Evolutionary conservation across 495 filamentous ascomycete genomes (phyloP).

Genomic region (Aspergillus heteromorphus): DNA sequence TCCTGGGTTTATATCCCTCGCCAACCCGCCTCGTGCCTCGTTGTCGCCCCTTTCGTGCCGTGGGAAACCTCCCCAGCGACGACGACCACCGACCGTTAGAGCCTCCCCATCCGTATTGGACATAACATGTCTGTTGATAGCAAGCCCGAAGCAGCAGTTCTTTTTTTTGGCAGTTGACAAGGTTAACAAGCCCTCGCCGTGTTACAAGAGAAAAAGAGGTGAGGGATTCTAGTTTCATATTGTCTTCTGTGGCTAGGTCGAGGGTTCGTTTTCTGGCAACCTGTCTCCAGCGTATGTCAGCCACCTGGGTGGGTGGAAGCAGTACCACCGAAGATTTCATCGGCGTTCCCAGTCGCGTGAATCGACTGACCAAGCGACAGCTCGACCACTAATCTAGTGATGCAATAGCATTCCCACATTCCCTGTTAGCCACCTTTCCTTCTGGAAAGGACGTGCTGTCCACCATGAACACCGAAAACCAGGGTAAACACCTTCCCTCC

Average conservation of each 20-base stretch:
- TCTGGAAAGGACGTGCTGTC: background rate
- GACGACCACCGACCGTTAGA: slow-evolving; percentile 1
- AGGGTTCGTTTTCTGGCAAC: background rate
- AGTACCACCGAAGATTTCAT: background rate
- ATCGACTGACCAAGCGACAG: background rate
- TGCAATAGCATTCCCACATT: background rate
- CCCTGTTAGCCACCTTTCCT: background rate
- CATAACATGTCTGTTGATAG: slow-evolving; percentile 1
- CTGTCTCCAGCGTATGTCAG: background rate
- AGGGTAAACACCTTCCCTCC: slow-evolving; percentile 22
- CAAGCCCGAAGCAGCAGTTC: background rate
- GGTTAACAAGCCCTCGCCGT: background rate
- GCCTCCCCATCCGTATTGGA: background rate
- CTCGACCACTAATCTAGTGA: background rate
- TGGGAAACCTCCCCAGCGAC: background rate
- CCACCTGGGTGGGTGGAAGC: background rate
- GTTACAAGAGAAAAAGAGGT: background rate
- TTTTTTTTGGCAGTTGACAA: background rate
- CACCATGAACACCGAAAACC: slow-evolving; percentile 23
- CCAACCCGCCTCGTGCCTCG: background rate
- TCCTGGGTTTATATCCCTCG: background rate
- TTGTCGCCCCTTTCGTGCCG: background rate
- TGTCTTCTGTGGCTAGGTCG: background rate
- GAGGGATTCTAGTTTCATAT: background rate
- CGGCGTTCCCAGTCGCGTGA: background rate